Evolutionary conservation across 495 filamentous ascomycete genomes (phyloP), one percentile per base, ranked within the genome.

Genomic region (Tuber aestivum): DNA sequence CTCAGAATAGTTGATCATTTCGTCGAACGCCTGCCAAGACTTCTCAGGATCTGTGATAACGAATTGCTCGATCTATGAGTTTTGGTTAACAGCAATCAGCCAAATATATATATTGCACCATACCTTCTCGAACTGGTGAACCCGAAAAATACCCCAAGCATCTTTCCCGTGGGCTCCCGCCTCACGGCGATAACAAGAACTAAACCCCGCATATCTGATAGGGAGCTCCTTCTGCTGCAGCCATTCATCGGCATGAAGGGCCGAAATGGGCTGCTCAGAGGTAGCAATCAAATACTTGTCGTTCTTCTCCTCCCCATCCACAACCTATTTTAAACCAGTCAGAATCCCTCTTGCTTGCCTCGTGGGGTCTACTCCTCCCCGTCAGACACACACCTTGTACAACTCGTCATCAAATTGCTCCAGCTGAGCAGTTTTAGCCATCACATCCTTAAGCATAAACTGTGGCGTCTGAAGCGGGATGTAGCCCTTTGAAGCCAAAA

Each of bases 211-310:
- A 83, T 98, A 95, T 73, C 87, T 90, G 74, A 97, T 91, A 7
- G 94, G 96, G 10, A 98, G 89, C 20, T 97, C 91, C 78, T 90
- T 92, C 45, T 90, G 88, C 76, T 91, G 88, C 38, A 99, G 86
- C 95, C 95, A 99, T 84, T 99, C 95, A 82, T 93, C 91, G 76
- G 92, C 91, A 83, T 98, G 96, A 75, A 97, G 89, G 1, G 94
- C 94, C 44, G 92, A 95, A 82, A 99, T 88, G 4, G 96, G 95
- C 82, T 99, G 95, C 82, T 99, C 95, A 7, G 93, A 95, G 78
- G 95, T 99, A 18, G 96, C 95, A 84, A 99, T 99, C 23, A 98
- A 89, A 82, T 98, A 99, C 84, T 99, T 98, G 86, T 97, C 93
- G 38, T 90, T 93, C 79, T 93, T 87, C 71, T 92, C 88, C 69